phyloP scores from a whole-genome alignment of 2,329 filamentous ascomycete genomes.

The Arthrinium puccinioides region DNA sequence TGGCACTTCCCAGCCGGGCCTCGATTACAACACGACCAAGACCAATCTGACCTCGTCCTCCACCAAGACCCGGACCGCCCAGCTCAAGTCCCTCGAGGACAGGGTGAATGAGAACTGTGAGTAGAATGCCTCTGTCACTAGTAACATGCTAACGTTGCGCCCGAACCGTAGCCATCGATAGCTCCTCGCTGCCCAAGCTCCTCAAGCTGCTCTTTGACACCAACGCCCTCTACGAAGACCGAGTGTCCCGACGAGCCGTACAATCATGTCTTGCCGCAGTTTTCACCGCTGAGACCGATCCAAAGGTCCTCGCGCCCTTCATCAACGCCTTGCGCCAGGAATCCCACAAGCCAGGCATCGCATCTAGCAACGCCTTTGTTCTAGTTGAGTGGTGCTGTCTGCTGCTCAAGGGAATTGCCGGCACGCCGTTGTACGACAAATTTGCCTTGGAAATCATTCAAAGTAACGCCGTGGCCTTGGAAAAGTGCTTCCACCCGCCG shows the following conservation, averaged over 20 bases:
- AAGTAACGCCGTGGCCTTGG: constrained; percentile 65
- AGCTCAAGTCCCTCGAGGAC: constrained; percentile 50
- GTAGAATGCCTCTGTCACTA: constrained; percentile 18
- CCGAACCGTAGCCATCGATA: constrained; percentile 34
- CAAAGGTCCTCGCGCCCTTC: constrained; percentile 55
- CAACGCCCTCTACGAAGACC: constrained; percentile 80
- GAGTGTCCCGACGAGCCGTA: constrained; percentile 73
- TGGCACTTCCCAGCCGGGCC: constrained; percentile 27
- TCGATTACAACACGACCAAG: constrained; percentile 44
- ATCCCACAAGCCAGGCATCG: constrained; percentile 68
- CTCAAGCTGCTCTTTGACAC: constrained; percentile 77
- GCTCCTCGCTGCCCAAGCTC: constrained; percentile 44
- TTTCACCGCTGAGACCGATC: constrained; percentile 48
- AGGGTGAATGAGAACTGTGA: constrained; percentile 48
- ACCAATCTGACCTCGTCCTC: constrained; percentile 55
- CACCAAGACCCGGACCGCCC: constrained; percentile 45
- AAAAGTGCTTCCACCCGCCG: constrained; percentile 65
- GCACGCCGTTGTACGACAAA: constrained; percentile 54
- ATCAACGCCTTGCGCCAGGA: constrained; percentile 64
- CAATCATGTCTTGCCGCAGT: constrained; percentile 71
- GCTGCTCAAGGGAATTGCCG: constrained; percentile 64
- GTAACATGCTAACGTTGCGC: constrained; percentile 4
- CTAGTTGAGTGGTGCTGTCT: constrained; percentile 85
- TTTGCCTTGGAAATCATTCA: constrained; percentile 60
- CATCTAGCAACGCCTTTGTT: constrained; percentile 75